Evolutionary conservation across 805 yeast genomes (phyloP), one percentile per base, ranked within the genome.

Genomic region (Candida xyloterini): DNA sequence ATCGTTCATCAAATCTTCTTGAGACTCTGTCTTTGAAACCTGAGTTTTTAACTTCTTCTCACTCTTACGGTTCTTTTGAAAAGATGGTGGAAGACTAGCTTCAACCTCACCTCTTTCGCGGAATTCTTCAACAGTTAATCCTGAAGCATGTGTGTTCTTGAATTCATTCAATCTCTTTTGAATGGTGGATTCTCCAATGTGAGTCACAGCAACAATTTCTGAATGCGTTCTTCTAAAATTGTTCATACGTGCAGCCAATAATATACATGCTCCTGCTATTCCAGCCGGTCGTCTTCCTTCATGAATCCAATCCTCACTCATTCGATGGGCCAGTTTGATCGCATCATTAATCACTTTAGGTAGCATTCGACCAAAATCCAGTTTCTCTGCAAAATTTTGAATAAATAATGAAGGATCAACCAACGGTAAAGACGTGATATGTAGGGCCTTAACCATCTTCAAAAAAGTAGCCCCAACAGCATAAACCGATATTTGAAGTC

Each of bases 261-360:
- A 60, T 2, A 93, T 70, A 63, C 97, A 89, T 0, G 99, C 99
- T 15, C 98, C 99, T 0, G 99, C 99, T 38, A 93, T 79, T 54
- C 99, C 99, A 0, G 99, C 98, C 0, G 99, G 99, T 47, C 98
- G 73, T 57, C 99, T 76, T 18, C 99, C 99, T 63, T 88, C 95
- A 59, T 82, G 86, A 51, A 93, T 84, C 97, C 98, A 93, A 56
- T 93, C 98, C 30, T 79, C 77, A 10, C 90, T 73, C 99, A 93
- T 93, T 50, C 96, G 72, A 56, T 79, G 86, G 0, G 96, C 95
- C 15, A 93, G 65, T 52, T 81, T 78, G 6, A 81, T 81, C 0
- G 99, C 98, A 61, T 93, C 99, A 44, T 75, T 76, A 31, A 86
- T 81, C 10, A 93, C 96, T 51, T 81, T 81, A 27, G 80, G 70